Conservation (phyloP, 23 red algal species). For the Agarophyton chilense region DNA sequence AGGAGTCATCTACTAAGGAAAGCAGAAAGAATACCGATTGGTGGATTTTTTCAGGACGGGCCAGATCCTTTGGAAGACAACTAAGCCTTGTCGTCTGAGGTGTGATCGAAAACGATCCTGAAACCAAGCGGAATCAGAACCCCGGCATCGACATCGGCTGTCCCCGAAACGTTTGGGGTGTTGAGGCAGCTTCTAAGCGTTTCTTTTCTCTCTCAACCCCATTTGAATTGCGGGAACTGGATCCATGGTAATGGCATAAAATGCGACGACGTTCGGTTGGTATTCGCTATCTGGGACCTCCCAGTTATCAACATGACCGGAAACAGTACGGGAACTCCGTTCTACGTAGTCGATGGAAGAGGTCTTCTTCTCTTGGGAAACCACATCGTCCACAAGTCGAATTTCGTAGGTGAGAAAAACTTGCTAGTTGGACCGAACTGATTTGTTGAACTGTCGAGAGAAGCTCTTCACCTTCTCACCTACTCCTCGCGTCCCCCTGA, state of each 20-base stretch:
- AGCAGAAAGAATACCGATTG: too few relatives aligned
- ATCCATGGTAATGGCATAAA: conserved; percentile 7
- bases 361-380: conserved; percentile 26
- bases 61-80: too few relatives aligned
- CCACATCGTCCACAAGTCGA: background rate
- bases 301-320: background rate
- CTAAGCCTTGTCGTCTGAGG: too few relatives aligned
- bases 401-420: background rate
- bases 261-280: background rate
- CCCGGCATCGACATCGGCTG: too few relatives aligned
- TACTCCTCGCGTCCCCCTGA: background rate
- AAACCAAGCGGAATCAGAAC: too few relatives aligned
- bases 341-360: background rate
- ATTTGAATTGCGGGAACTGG: too few relatives aligned
- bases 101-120: too few relatives aligned
- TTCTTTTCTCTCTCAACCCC: too few relatives aligned
- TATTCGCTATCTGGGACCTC: conserved; percentile 18
- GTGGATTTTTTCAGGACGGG: too few relatives aligned
- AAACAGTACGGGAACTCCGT: background rate
- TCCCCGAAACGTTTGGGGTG: too few relatives aligned
- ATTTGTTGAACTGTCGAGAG: background rate
- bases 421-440: background rate
- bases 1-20: too few relatives aligned
- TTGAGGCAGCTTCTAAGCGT: too few relatives aligned
- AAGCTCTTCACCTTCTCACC: background rate